phyloP scores from a whole-genome alignment of 2,329 filamentous ascomycete genomes.

The Ascochyta fabae region DNA sequence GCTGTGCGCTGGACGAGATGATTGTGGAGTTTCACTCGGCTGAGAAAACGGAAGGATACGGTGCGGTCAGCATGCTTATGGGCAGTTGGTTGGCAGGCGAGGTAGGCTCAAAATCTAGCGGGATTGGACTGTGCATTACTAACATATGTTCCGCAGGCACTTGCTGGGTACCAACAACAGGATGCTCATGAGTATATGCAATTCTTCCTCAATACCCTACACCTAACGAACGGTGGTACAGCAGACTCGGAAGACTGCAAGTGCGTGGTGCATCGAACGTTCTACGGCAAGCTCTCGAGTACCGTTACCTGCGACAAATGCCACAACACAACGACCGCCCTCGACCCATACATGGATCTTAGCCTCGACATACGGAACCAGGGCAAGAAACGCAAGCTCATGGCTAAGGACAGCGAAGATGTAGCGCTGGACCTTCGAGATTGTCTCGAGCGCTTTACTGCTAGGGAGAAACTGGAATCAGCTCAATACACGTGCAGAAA shows the following conservation, averaged over 20 bases:
- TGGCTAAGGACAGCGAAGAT: constrained; percentile 41
- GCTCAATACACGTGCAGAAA: constrained; percentile 87
- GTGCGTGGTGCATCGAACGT: constrained; percentile 93
- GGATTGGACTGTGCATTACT: constrained; percentile 2
- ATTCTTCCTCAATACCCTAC: constrained; percentile 89
- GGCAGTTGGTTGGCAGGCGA: constrained; percentile 86
- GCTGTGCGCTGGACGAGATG: constrained; percentile 67
- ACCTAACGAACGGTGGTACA: constrained; percentile 73
- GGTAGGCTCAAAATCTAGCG: constrained; percentile 59
- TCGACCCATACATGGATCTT: constrained; percentile 90
- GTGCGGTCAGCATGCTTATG: constrained; percentile 85
- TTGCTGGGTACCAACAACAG: constrained; percentile 90
- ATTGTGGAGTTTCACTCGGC: constrained; percentile 70
- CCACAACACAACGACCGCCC: constrained; percentile 78
- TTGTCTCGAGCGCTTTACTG: constrained; percentile 88
- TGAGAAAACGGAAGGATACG: constrained; percentile 87
- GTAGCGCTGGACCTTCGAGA: constrained; percentile 53
- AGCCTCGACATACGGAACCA: constrained; percentile 82
- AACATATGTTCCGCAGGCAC: constrained; percentile 33
- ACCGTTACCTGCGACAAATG: constrained; percentile 92
- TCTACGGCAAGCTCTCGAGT: constrained; percentile 89
- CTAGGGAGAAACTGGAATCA: constrained; percentile 72
- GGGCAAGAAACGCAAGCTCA: constrained; percentile 69
- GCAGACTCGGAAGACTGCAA: constrained; percentile 63
- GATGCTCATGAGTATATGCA: constrained; percentile 98